Conservation (phyloP, 441 rosid genomes). For the Aquilaria agallochum region DNA sequence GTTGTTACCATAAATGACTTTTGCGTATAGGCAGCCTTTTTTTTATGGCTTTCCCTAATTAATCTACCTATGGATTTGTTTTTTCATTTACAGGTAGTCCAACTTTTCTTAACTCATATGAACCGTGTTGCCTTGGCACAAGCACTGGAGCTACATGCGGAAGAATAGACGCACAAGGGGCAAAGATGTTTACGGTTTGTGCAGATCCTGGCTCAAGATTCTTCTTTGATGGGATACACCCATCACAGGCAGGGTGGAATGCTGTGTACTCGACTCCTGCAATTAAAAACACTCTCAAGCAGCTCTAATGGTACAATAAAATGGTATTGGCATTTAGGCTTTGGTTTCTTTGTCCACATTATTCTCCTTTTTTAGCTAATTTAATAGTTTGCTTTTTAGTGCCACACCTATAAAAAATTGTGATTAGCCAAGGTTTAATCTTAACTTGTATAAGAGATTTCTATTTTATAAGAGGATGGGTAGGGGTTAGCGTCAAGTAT, state of each 20-base stretch:
- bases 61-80: background rate
- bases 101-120: conserved; percentile 42
- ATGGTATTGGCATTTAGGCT: background rate
- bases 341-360: background rate
- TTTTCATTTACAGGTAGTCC: conserved; percentile 35
- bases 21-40: background rate
- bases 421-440: too few species aligned
- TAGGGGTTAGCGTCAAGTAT: too few species aligned
- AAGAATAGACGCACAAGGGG: conserved; percentile 35
- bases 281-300: conserved; percentile 27
- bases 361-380: background rate
- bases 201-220: conserved; percentile 43
- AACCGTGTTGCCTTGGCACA: conserved; percentile 60
- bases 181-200: conserved; percentile 45
- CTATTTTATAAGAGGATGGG: too few species aligned
- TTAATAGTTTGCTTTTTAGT: background rate
- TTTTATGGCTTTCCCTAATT: background rate
- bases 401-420: background rate
- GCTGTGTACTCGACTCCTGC: conserved; percentile 27
- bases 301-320: conserved; percentile 11
- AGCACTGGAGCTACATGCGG: conserved; percentile 40
- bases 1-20: background rate
- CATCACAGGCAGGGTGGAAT: conserved; percentile 59
- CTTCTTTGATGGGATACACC: conserved; percentile 78
- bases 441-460: too few species aligned